Base-by-base conservation (phyloP, 2,329 filamentous ascomycete genomes). In the Dactylella cylindrospora region DNA sequence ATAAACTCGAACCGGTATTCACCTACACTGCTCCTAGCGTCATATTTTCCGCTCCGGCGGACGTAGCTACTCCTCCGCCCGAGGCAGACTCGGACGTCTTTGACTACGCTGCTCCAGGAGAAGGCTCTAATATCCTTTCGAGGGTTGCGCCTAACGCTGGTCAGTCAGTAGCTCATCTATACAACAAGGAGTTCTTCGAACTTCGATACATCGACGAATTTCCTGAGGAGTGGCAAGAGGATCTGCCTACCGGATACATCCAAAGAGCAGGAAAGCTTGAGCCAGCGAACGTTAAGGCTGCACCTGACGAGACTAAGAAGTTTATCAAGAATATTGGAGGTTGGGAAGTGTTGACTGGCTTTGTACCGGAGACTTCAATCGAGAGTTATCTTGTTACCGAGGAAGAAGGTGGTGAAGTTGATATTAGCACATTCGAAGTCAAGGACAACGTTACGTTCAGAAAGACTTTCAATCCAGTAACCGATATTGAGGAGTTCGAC, bases 151-250 rank as follows among this genome's bases (percentile, higher is more conserved):
- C 35, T n/a, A 36, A 26, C 15, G 19, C 43, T 7, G 29, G 25
- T n/a, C 41, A 40, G 22, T 39, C 45, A 13, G 39, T 36, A 10
- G 17, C 35, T 33, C n/a, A n/a, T n/a, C n/a, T n/a, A n/a, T n/a
- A n/a, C n/a, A 44, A 40, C 2, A 53, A 61, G 28, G 32, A 40
- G 1, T 61, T 61, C 17, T 61, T 49, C 19, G 55, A 61, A 22
- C 55, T 61, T 36, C 55, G 55, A 53, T 52, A 61, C 29, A 61
- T 61, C 38, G 47, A 61, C 40, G 55, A 53, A 5, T 61, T 61
- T n/a, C 55, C 55, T 20, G 39, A 29, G 44, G 55, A 61, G 23
- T 61, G 55, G 55, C 55, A 61, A 35, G 47, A 61, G 39, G 55
- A 61, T 6, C 35, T 61, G 7, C 55, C 55, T n/a, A 53, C 55